Conservation (phyloP, 129 eudicot genomes). For the Escallonia rubra region DNA sequence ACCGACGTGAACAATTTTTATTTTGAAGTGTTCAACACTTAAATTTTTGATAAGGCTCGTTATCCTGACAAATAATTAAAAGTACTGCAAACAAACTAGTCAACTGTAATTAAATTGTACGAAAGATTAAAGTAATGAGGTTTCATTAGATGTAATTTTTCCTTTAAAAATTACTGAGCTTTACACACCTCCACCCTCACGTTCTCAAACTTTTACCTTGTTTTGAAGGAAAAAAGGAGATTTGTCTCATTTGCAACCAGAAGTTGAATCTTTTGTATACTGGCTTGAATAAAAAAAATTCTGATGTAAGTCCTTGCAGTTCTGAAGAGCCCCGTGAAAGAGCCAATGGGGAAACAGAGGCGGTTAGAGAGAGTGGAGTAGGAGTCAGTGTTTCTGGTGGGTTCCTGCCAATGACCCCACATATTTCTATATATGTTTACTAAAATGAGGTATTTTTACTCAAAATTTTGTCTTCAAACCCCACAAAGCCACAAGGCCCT, state of each 20-base stretch:
- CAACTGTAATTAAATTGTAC: too few relatives aligned
- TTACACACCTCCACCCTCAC: too few relatives aligned
- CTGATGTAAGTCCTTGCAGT: slow-evolving; percentile 12
- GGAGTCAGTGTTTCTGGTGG: slow-evolving; percentile 80
- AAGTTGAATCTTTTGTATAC: slow-evolving; percentile 14
- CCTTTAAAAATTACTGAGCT: too few relatives aligned
- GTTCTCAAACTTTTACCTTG: not conserved
- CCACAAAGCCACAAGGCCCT: slow-evolving; percentile 47
- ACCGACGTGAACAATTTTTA: too few relatives aligned
- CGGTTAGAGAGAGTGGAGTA: slow-evolving; percentile 85
- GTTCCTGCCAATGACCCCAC: slow-evolving; percentile 60
- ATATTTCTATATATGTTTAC: slow-evolving; percentile 5
- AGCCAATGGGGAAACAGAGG: slow-evolving; percentile 73
- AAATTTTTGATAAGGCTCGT: too few relatives aligned
- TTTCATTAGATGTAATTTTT: too few relatives aligned
- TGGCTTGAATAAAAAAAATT: not conserved
- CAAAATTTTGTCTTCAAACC: slow-evolving; percentile 57
- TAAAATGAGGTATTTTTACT: slow-evolving; percentile 4
- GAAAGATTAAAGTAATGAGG: too few relatives aligned
- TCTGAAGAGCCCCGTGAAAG: slow-evolving; percentile 31
- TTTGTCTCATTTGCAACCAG: slow-evolving; percentile 29
- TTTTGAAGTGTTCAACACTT: too few relatives aligned
- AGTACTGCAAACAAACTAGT: too few relatives aligned
- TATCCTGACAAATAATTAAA: too few relatives aligned
- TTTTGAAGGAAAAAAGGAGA: slow-evolving; percentile 18